A percentile compares a stretch with the other conserved stretches of the same genome.
Conservation (phyloP, 202 grass and related monocot genomes). For the Eragrostis tef region DNA sequence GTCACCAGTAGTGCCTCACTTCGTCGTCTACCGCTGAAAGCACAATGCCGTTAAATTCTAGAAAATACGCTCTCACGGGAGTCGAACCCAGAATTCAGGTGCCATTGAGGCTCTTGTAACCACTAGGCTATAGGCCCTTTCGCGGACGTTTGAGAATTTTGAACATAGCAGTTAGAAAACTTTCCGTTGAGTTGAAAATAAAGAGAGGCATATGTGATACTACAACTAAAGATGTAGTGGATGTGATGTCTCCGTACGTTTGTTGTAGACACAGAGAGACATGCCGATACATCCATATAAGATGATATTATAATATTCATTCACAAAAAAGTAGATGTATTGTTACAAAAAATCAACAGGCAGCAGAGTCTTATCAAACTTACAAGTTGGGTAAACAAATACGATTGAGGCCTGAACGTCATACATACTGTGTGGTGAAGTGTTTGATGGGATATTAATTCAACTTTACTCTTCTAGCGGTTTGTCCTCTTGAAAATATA, state of each 20-base stretch:
- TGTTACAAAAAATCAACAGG: background rate
- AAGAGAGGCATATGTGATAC: background rate
- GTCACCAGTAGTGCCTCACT: too few species aligned
- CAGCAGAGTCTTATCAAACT: background rate
- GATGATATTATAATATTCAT: background rate
- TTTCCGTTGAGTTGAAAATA: background rate
- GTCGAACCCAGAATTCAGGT: too few species aligned
- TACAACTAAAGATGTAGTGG: too few species aligned
- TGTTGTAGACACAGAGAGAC: background rate
- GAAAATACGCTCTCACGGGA: too few species aligned
- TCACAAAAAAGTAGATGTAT: background rate
- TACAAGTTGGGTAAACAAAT: background rate
- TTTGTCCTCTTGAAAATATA: background rate
- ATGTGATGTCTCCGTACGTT: too few species aligned
- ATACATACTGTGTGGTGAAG: background rate
- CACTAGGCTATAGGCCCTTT: too few species aligned
- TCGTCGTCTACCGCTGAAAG: too few species aligned
- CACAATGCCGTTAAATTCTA: too few species aligned
- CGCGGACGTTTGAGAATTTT: background rate
- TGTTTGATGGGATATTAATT: background rate
- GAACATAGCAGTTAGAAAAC: background rate
- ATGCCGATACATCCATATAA: background rate
- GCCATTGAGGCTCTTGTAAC: too few species aligned
- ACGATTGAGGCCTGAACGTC: background rate
- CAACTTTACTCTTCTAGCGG: background rate